Conservation (phyloP, 2,329 filamentous ascomycete species). For the Stagonosporopsis rhizophila region DNA sequence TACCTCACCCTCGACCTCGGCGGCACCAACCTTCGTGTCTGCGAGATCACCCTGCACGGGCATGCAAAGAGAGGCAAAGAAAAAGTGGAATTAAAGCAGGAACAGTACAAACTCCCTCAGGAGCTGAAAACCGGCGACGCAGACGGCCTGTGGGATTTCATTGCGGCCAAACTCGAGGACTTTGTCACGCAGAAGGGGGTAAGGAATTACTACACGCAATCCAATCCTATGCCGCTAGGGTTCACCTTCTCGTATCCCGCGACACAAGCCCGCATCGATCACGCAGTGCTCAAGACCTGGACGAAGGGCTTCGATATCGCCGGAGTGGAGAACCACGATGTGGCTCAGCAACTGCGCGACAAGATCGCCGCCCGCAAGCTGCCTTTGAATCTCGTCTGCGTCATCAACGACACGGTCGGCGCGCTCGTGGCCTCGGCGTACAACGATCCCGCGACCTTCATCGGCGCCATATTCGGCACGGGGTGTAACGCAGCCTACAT, state of each 20-base stretch:
- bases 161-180: slow-evolving; percentile 85
- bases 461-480: slow-evolving; percentile 93
- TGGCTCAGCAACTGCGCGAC: slow-evolving; percentile 85
- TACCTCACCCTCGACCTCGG: slow-evolving; percentile 94
- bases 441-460: slow-evolving; percentile 82
- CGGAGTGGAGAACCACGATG: slow-evolving; percentile 88
- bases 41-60: slow-evolving; percentile 87
- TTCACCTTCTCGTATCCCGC: slow-evolving; percentile 98
- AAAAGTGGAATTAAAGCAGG: slow-evolving; percentile 74
- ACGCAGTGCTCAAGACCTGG: slow-evolving; percentile 92
- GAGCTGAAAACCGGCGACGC: slow-evolving; percentile 85
- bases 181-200: slow-evolving; percentile 88
- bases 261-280: slow-evolving; percentile 90
- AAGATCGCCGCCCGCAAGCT: slow-evolving; percentile 77
- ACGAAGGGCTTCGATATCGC: slow-evolving; percentile 97
- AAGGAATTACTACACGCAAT: slow-evolving; percentile 63
- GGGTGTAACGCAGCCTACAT: slow-evolving; percentile 96
- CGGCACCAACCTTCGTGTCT: slow-evolving; percentile 93
- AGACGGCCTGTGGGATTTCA: slow-evolving; percentile 93
- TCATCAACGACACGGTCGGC: slow-evolving; percentile 94
- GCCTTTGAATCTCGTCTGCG: slow-evolving; percentile 81
- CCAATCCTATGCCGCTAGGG: slow-evolving; percentile 77
- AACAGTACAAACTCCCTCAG: slow-evolving; percentile 93
- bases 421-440: slow-evolving; percentile 91
- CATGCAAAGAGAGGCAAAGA: slow-evolving; percentile 84